A percentile compares a stretch with the other conserved stretches of the same genome.
Evolutionary conservation across 1,284 basidiomycete species (phyloP).

Genomic region (Sparassis latifolia): DNA sequence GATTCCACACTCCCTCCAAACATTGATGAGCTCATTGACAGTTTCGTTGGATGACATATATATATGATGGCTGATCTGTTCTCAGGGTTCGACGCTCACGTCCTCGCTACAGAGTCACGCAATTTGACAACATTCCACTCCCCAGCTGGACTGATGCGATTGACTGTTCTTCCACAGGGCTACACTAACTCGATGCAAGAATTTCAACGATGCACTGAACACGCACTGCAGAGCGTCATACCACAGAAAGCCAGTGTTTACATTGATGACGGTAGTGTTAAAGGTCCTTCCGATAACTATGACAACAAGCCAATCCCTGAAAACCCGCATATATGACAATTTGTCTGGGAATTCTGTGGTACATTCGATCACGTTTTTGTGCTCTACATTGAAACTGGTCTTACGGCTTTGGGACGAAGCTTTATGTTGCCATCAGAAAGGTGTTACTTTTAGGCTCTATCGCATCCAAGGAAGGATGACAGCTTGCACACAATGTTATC

Average conservation of each 20-base stretch:
- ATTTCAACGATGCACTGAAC: background rate
- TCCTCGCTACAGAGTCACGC: background rate
- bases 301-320: background rate
- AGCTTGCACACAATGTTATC: background rate
- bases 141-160: background rate
- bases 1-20: background rate
- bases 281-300: background rate
- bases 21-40: background rate
- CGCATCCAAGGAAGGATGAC: background rate
- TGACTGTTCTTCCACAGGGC: background rate
- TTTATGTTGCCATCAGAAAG: background rate
- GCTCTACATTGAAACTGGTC: background rate
- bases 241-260: background rate
- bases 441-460: background rate
- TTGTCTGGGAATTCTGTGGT: background rate
- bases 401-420: background rate
- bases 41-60: background rate
- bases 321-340: background rate
- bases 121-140: background rate
- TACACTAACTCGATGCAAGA: background rate
- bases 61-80: background rate
- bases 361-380: background rate
- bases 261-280: background rate
- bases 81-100: background rate
- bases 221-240: background rate